Percentiles rank a stretch among this genome's conserved stretches.
phyloP scores from a whole-genome alignment of 345 rosid genomes.

The Hibiscus syriacus region DNA sequence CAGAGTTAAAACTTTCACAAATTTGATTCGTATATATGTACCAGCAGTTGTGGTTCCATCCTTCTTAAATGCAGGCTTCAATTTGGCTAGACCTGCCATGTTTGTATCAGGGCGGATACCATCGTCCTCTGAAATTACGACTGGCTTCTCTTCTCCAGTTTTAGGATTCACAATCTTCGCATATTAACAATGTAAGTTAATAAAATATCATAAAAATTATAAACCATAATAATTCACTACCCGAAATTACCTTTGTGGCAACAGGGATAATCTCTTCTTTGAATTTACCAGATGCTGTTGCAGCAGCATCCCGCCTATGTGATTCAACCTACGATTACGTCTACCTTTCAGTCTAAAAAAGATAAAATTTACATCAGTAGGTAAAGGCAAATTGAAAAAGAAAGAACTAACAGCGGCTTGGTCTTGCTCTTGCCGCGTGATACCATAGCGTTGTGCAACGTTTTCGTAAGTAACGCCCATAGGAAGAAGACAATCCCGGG shows the following conservation, averaged over 20 bases:
- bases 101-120: constrained; percentile 74
- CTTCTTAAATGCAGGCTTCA: constrained; percentile 75
- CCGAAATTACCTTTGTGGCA: constrained; percentile 56
- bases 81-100: constrained; percentile 64
- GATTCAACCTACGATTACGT: constrained; percentile 60
- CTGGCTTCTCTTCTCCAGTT: constrained; percentile 67
- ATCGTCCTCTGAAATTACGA: constrained; percentile 61
- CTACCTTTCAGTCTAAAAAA: neutral
- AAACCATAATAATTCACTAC: neutral
- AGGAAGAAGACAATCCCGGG: constrained; percentile 91
- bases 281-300: constrained; percentile 75
- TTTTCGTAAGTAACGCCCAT: constrained; percentile 96
- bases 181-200: constrained; percentile 13
- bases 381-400: neutral
- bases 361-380: constrained; percentile 1
- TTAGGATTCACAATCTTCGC: constrained; percentile 66
- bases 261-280: constrained; percentile 84
- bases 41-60: constrained; percentile 92
- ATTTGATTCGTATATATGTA: constrained; percentile 16
- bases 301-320: constrained; percentile 87
- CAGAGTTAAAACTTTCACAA: neutral
- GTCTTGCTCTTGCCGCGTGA: constrained; percentile 86
- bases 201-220: neutral
- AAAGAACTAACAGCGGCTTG: constrained; percentile 60
- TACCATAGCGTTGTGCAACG: constrained; percentile 69